Base-by-base conservation (phyloP, 495 filamentous ascomycete species). In the Penicillium angulare region DNA sequence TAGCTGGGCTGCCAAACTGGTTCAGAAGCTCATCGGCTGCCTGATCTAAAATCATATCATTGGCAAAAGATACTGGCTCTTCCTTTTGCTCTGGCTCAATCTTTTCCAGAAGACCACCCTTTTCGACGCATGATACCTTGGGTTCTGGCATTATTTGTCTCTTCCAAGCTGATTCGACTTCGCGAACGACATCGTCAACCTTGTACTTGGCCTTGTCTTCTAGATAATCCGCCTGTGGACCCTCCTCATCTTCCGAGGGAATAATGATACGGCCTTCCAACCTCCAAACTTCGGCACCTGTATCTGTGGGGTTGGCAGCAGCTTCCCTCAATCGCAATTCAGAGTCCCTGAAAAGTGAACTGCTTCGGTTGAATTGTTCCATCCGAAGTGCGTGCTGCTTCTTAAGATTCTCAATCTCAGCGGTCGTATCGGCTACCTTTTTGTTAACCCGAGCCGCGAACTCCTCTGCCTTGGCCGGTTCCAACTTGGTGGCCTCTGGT, bases 371-470 rank as follows among this genome's bases (percentile, higher is more conserved):
- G 53, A 96, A 81, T 58, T 86, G 88, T 9, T 83, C 78, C 72
- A 96, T 80, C 21, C 82, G 77, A 54, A 77, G 85, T 1, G 81
- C 82, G 65, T 98, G 92, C 21, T 87, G 79, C 10, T 75, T 77
- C 71, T 87, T 92, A 76, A 98, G 77, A 44, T 83, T 79, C 55
- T 91, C 84, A 36, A 97, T 89, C 65, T 96, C 91, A 5, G 81
- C 82, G 32, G 84, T 80, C 50, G 84, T 83, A 27, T 87, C 76
- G 2, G 73, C 74, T 2, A 88, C 77, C 53, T 83, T 84, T 23
- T 83, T 80, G 31, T 76, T 70, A 5, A 87, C 87, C 23, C 89
- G 81, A 49, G 86, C 83, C 21, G 84, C 82, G 61, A 97, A 95
- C 56, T 90, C 84, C 40, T 86, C 83, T 9, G 85, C 84, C 55